These are phyloP conservation scores for Leccinum variicolor DNA, from an alignment of 768 basidiomycete genomes.

Conservation along the genomic window DNA sequence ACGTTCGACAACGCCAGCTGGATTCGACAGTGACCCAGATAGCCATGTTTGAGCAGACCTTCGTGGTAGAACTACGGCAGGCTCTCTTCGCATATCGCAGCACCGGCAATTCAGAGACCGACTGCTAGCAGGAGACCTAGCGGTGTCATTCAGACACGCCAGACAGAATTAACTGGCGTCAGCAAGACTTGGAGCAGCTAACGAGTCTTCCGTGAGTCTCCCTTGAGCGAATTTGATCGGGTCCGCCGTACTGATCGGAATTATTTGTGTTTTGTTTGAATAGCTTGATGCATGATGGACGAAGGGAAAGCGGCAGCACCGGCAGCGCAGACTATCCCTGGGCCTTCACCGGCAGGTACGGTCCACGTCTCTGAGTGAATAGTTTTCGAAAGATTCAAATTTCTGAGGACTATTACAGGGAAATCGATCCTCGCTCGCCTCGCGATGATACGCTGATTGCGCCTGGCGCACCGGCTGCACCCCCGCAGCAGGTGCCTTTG, in stretches of 20 bases:
- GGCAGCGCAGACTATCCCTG: constrained; percentile 11
- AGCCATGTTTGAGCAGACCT: constrained; percentile 30
- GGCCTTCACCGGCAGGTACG: constrained; percentile 27
- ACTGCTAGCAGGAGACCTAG: constrained; percentile 27
- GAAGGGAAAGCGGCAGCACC: constrained; percentile 18
- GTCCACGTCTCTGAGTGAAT: constrained; percentile 31
- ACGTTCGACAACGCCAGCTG: constrained; percentile 23
- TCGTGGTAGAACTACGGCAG: neutral
- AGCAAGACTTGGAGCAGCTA: constrained; percentile 31
- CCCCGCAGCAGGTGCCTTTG: constrained; percentile 24
- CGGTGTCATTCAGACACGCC: constrained; percentile 20
- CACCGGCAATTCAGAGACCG: constrained; percentile 17
- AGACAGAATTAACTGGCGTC: constrained; percentile 27
- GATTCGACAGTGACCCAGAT: constrained; percentile 17
- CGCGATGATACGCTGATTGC: constrained; percentile 28
- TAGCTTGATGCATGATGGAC: constrained; percentile 21
- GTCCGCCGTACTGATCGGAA: neutral
- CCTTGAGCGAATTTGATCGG: neutral
- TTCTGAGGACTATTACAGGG: constrained; percentile 7
- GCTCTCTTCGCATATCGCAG: constrained; percentile 22
- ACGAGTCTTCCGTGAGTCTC: constrained; percentile 18
- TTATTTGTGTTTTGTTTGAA: neutral
- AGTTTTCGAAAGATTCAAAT: neutral
- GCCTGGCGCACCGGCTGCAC: constrained; percentile 13
- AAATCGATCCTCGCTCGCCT: constrained; percentile 30